Base-by-base conservation (phyloP, 768 basidiomycete genomes). In the Porpolomopsis calyptriformis region DNA sequence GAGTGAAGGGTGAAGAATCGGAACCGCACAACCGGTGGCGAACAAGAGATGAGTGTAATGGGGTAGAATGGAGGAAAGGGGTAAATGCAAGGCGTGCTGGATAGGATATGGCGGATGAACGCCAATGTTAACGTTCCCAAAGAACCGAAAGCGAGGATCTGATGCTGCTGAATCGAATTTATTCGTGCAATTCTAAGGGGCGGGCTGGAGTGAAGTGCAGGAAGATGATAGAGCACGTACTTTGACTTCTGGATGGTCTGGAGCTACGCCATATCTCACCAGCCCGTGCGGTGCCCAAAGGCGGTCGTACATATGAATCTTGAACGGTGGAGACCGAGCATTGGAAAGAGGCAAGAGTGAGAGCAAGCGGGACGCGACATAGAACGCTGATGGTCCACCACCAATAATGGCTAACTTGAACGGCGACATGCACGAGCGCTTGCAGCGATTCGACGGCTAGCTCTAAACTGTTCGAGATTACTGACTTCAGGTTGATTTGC, bases 211-310 rank as follows among this genome's bases (percentile, higher is more conserved):
- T n/a, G n/a, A n/a, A n/a, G n/a, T n/a, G n/a, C n/a, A 14, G 14
- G 19, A 12, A 19, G 12, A 4, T 20, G 29, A 9, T 37, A 40
- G 3, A 19, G 26, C 55, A 37, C 67, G 60, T 53, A 64, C 94
- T 78, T 97, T 99, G 62, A 98, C 93, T 68, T 97, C 94, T 8
- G 96, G 91, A 63, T 98, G 94, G 66, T 98, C 94, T 36, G 94
- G 94, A 9, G 96, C 94, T 11, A 99, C 93, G 0, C 96, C 93
- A 57, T 93, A 99, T 37, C 96, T 72, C 3, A 96, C 92, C 1
- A 98, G 73, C 0, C 96, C 96, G 58, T 96, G 88, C 9, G 94
- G 94, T 23, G 90, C 81, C 77, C 93, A 97, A 9, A 94, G 71
- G 26, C 89, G 74, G 65, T 99, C 94, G 60, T 80, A 99, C 57